Evolutionary conservation across 2,329 filamentous ascomycete genomes (phyloP).

Genomic region (Fusarium sp.): DNA sequence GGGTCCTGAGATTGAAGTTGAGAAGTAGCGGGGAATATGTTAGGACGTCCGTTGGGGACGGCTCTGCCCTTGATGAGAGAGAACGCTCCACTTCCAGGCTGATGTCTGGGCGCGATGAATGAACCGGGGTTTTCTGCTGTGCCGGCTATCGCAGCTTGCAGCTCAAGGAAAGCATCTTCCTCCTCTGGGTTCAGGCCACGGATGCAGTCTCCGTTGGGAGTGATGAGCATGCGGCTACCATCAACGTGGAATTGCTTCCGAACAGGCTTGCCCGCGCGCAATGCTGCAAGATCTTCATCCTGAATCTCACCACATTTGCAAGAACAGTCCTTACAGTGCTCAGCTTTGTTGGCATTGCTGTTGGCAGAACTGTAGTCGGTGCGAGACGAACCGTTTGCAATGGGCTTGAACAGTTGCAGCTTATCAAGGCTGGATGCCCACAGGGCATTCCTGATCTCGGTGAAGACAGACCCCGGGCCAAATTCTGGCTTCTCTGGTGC

Average conservation of each 20-base stretch:
- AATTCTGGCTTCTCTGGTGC: conserved; percentile 49
- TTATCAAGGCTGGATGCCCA: conserved; percentile 53
- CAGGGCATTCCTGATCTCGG: conserved; percentile 51
- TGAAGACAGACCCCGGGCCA: conserved; percentile 53
- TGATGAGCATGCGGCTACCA: conserved; percentile 77
- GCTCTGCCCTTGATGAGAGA: conserved; percentile 73
- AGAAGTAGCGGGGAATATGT: conserved; percentile 67
- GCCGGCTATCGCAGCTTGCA: conserved; percentile 71
- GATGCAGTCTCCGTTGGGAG: conserved; percentile 81
- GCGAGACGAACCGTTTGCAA: conserved; percentile 49
- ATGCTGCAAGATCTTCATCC: conserved; percentile 64
- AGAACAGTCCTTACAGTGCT: conserved; percentile 53
- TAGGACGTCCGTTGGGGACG: conserved; percentile 72
- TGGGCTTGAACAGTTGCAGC: conserved; percentile 55
- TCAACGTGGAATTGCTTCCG: conserved; percentile 70
- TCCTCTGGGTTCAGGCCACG: conserved; percentile 76
- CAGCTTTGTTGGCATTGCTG: conserved; percentile 41
- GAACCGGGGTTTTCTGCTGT: conserved; percentile 65
- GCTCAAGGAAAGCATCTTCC: conserved; percentile 75
- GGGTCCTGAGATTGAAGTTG: conserved; percentile 67
- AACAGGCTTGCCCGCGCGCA: conserved; percentile 69
- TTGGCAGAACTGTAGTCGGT: conserved; percentile 44
- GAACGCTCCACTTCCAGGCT: conserved; percentile 67
- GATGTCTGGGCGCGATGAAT: conserved; percentile 68
- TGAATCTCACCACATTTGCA: conserved; percentile 58